These are phyloP conservation scores for Malus hybrid DNA, from an alignment of 331 rosid species.

Conservation along the genomic window DNA sequence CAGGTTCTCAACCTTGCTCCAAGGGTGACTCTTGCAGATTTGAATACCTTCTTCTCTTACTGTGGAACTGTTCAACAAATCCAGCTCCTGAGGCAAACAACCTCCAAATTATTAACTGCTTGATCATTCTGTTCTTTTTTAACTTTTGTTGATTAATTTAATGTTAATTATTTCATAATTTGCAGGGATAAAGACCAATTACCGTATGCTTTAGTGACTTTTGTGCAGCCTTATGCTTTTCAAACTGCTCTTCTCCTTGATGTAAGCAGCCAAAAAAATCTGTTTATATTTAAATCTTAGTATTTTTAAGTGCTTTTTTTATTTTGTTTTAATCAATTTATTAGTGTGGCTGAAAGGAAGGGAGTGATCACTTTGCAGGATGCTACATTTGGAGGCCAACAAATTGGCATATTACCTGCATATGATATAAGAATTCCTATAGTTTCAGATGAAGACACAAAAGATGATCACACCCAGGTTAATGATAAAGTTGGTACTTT, in stretches of 20 bases:
- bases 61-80: constrained; percentile 18
- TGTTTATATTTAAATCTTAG: no score
- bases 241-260: constrained; percentile 29
- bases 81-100: constrained; percentile 11
- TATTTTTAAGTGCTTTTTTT: background rate
- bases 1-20: constrained; percentile 19
- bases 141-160: background rate
- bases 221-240: constrained; percentile 25
- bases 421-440: constrained; percentile 6
- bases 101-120: background rate
- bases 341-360: background rate
- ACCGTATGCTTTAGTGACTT: constrained; percentile 18
- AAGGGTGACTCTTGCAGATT: background rate
- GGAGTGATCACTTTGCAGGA: constrained; percentile 2
- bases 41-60: constrained; percentile 16
- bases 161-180: background rate
- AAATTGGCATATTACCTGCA: constrained; percentile 12
- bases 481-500: no score
- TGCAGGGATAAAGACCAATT: constrained; percentile 1
- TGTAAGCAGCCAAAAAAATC: background rate
- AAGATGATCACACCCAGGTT: no score
- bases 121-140: background rate
- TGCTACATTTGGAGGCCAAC: constrained; percentile 7
- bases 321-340: background rate
- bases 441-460: background rate